A percentile compares a stretch with the other conserved stretches of the same genome.
phyloP scores from a whole-genome alignment of 106 monocot genomes.

The Dendrobium chrysotoxum region DNA sequence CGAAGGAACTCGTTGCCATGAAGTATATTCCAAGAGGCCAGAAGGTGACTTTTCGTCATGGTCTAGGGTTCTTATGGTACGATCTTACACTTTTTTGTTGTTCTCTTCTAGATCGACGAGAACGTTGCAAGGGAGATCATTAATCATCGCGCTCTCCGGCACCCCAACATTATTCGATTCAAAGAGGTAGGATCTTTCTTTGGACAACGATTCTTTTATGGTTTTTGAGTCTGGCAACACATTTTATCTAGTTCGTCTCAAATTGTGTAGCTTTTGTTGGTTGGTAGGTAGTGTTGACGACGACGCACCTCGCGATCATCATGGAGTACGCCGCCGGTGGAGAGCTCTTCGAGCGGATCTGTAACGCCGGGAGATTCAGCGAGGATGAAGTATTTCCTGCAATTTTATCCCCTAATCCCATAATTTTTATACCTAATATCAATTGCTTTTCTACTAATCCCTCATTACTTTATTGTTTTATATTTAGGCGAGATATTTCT shows the following conservation, averaged over 20 bases:
- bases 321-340: slow-evolving; percentile 95
- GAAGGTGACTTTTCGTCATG: slow-evolving; percentile 34
- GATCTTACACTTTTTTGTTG: background rate
- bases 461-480: background rate
- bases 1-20: slow-evolving; percentile 96
- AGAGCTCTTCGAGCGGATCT: slow-evolving; percentile 89
- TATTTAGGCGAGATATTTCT: slow-evolving; percentile 83
- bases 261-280: background rate
- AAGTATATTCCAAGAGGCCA: slow-evolving; percentile 90
- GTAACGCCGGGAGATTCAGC: slow-evolving; percentile 68
- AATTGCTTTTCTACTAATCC: background rate
- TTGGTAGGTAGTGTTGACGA: slow-evolving; percentile 65
- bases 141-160: slow-evolving; percentile 71
- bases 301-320: slow-evolving; percentile 79
- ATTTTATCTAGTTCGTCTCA: background rate
- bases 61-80: background rate
- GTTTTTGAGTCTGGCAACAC: background rate
- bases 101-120: slow-evolving; percentile 57
- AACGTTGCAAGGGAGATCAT: slow-evolving; percentile 91
- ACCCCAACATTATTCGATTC: slow-evolving; percentile 87
- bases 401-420: background rate
- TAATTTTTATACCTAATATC: background rate
- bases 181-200: slow-evolving; percentile 40
- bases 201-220: background rate
- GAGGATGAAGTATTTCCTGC: slow-evolving; percentile 55